Base-by-base conservation (phyloP, 108 stramenopile species). In the Ochromonas danica region DNA sequence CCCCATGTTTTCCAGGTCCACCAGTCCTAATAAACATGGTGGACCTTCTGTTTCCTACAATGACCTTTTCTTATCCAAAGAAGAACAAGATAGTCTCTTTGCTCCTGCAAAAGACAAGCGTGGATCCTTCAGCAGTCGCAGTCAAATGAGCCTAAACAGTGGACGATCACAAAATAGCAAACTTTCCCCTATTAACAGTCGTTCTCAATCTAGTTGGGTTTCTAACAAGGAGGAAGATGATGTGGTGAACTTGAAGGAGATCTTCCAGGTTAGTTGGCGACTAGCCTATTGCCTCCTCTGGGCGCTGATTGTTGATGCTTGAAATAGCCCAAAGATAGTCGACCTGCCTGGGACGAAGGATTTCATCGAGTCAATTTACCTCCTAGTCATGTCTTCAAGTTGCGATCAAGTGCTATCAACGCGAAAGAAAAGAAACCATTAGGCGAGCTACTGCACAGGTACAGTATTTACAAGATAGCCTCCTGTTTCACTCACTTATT, bases 261-360 rank as follows among this genome's bases (percentile, higher is more conserved):
- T 51, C 6, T 6, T 51, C 22, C 22, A 14, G 45, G 22, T 51
- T 6, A 51, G 45, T 14, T 51, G 45, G 6, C 22, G 22, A 14
- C 45, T 14, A 51, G 45, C 6, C 6, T 51, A 51, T 14, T 51
- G 45, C 6, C 45, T 51, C 22, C 22, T 51, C 45, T 51, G 22
- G 22, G 22, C 22, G 22, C 22, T 14, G 22, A 14, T 14, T 51
- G 6, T 51, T 51, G 45, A 51, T 51, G 6, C 22, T 6, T 14
- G 22, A 14, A 14, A 14, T 35, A 67, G 35, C 17, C 31, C 31
- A 67, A 14, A 6, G 63, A 67, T n/a, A n/a, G n/a, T 10, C 27
- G 63, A 67, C 63, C 63, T 67, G 30, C 27, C 3, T 67, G 63
- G 63, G 35, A 67, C 31, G 63, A 67, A 67, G 63, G 30, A 28